phyloP scores from a whole-genome alignment of 2,329 filamentous ascomycete genomes.

The Clarireedia homoeocarpa region DNA sequence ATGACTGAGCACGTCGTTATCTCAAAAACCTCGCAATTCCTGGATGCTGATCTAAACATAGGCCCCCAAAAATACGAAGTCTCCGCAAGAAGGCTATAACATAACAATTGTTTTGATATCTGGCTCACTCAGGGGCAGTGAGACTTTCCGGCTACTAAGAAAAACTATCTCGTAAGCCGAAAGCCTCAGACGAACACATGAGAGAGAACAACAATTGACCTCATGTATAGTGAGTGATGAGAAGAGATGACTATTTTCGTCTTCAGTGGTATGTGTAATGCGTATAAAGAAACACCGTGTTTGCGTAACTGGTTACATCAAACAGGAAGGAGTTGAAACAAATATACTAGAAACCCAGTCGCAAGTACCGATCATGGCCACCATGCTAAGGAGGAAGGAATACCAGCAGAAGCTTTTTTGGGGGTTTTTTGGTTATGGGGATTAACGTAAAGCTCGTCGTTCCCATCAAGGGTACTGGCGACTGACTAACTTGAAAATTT shows the following conservation, averaged over 20 bases:
- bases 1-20: no score
- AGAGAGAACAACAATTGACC: not conserved
- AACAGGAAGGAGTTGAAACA: constrained; percentile 3
- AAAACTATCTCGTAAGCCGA: not conserved
- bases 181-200: not conserved
- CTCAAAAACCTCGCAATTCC: no score
- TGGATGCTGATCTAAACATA: no score
- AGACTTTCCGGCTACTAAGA: no score
- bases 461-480: no score
- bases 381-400: not conserved
- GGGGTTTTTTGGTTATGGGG: not conserved
- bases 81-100: no score
- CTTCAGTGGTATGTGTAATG: not conserved
- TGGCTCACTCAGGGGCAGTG: no score
- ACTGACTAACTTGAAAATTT: no score
- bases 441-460: not conserved
- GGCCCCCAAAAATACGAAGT: no score
- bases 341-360: not conserved
- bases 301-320: not conserved
- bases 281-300: not conserved
- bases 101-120: no score
- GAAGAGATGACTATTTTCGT: constrained; percentile 3
- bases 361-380: no score
- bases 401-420: not conserved
- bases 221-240: constrained; percentile 5